These are phyloP conservation scores for Apiospora arundinis DNA, from an alignment of 2,329 filamentous ascomycete genomes.

Conservation along the genomic window DNA sequence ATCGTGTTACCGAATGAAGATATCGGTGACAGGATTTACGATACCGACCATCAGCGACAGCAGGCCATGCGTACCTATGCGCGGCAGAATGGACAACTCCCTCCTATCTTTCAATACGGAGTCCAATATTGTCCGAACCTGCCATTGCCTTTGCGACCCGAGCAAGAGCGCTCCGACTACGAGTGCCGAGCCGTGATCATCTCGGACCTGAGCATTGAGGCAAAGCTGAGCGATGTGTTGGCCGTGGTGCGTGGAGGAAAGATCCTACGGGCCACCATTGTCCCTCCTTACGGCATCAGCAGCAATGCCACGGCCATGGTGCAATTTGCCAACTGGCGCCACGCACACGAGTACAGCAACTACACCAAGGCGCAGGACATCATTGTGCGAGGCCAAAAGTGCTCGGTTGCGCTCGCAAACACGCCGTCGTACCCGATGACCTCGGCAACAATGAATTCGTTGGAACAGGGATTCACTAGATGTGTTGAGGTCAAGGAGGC, in stretches of 20 bases:
- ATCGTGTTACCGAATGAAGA: slow-evolving; percentile 20
- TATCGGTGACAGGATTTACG: slow-evolving; percentile 5
- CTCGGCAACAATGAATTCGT: not conserved
- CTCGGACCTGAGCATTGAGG: not conserved
- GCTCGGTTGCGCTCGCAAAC: slow-evolving; percentile 9
- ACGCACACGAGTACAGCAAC: slow-evolving; percentile 17
- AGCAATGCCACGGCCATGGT: slow-evolving; percentile 18
- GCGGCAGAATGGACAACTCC: not conserved
- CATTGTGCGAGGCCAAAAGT: not conserved
- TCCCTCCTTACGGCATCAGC: not conserved
- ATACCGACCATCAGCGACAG: not conserved
- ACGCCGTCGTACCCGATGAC: slow-evolving; percentile 18
- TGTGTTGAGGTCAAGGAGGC: slow-evolving; percentile 19
- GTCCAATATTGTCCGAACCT: slow-evolving; percentile 20
- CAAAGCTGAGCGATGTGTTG: slow-evolving; percentile 16
- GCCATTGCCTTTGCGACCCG: not conserved
- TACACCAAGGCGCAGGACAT: slow-evolving; percentile 10
- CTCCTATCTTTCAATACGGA: slow-evolving; percentile 21
- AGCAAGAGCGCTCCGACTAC: slow-evolving; percentile 14
- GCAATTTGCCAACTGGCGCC: slow-evolving; percentile 21
- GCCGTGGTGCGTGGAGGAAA: slow-evolving; percentile 23
- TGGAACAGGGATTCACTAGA: slow-evolving; percentile 10
- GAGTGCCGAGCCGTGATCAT: slow-evolving; percentile 23
- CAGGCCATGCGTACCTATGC: not conserved
- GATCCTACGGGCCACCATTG: slow-evolving; percentile 17